Evolutionary conservation across 768 basidiomycete species (phyloP).

Genomic region (Coprinellus aureogranulatus): DNA sequence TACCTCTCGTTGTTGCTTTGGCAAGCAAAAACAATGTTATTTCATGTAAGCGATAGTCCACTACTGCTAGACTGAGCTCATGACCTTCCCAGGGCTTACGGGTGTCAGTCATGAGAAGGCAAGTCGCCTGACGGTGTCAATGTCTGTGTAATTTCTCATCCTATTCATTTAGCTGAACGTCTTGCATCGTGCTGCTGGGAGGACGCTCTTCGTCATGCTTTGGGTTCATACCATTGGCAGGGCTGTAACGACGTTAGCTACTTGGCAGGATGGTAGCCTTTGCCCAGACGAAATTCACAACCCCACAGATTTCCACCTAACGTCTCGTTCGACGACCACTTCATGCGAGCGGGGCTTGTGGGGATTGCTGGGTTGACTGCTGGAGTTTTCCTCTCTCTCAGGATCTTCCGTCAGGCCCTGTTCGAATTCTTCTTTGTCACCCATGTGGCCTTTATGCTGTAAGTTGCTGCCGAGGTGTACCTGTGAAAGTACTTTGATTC

Average conservation of each 20-base stretch:
- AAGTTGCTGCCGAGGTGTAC: slow-evolving; percentile 14
- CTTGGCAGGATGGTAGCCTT: no score
- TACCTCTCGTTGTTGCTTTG: slow-evolving; percentile 51
- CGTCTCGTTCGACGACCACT: slow-evolving; percentile 34
- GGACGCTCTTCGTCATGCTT: slow-evolving; percentile 38
- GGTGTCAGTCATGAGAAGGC: slow-evolving; percentile 56
- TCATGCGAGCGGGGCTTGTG: slow-evolving; percentile 33
- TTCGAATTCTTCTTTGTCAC: slow-evolving; percentile 43
- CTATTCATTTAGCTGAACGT: slow-evolving; percentile 34
- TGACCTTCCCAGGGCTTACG: slow-evolving; percentile 37
- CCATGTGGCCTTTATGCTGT: slow-evolving; percentile 31
- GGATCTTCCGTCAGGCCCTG: slow-evolving; percentile 35
- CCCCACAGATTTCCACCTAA: slow-evolving; percentile 30
- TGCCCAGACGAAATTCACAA: no score
- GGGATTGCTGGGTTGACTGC: slow-evolving; percentile 34
- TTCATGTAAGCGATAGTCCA: slow-evolving; percentile 35
- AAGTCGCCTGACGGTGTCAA: background rate
- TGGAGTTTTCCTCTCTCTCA: slow-evolving; percentile 35
- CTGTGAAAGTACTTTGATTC: slow-evolving; percentile 15
- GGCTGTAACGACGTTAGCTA: slow-evolving; percentile 25
- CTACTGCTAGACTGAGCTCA: background rate
- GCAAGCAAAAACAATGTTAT: slow-evolving; percentile 60
- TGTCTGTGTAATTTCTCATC: background rate
- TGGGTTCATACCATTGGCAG: slow-evolving; percentile 42
- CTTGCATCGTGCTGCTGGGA: slow-evolving; percentile 44